Base-by-base conservation (phyloP, 352 stramenopile genomes). In the Globisporangium irregulare region DNA sequence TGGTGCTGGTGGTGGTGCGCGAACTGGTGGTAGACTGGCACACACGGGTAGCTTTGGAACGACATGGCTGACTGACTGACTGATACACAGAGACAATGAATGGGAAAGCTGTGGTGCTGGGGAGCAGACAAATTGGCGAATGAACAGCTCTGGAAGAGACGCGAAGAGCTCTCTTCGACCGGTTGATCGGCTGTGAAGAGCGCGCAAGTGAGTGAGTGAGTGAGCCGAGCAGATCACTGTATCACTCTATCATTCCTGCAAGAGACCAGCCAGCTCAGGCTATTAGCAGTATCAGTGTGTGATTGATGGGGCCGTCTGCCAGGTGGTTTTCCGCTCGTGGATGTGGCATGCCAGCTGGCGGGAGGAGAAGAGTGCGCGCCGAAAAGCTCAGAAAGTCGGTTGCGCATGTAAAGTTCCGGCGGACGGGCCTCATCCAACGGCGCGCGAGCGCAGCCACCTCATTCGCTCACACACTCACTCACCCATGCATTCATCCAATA, bases 101-200 rank as follows among this genome's bases (percentile, higher is more conserved):
- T 18, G 27, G 5, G 1, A 34, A 22, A 10, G 43, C 43, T 51
- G 43, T 15, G 20, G 48, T 32, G 48, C 32, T 32, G 43, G 43
- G n/a, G 36, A 58, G 61, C 14, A 34, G 61, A 57, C 32, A 48
- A 66, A 46, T 66, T 53, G 61, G n/a, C 46, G 61, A 66, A 66
- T 66, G 61, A 59, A 18, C 4, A 51, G 32, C 25, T 58, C 4
- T 14, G 56, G 56, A 62, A 62, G 56, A 62, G 56, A 24, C 56
- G 56, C 55, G 25, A 38, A 58, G 22, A 51, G 43, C 43, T 24
- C 18, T 24, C 18, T 51, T 9, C 18, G 43, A 9, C 7, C 8
- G 43, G 9, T 51, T 20, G 43, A 51, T 51, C 43, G 18, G 43
- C 43, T 9, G 43, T 24, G 43, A 51, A 24, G 41, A 50, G 41